Evolutionary conservation across 73 alveolate genomes (phyloP).

Genomic region (Durusdinium trenchii): DNA sequence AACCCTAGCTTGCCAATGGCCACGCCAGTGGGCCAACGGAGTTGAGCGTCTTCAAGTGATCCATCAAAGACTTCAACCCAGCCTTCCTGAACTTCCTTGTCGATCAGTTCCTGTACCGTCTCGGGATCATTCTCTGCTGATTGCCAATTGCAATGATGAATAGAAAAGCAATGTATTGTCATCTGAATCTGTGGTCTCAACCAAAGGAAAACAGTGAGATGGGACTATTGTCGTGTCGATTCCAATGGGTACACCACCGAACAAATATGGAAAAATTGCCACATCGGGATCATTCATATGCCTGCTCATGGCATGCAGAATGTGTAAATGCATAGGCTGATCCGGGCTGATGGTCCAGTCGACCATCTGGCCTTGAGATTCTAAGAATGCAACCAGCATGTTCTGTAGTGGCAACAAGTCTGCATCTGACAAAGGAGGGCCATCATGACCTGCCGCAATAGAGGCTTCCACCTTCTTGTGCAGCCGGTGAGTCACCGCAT

Average conservation of each 20-base stretch:
- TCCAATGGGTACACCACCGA: not conserved
- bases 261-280: not conserved
- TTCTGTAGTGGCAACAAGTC: not conserved
- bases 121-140: not conserved
- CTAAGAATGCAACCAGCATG: not conserved
- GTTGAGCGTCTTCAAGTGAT: not conserved
- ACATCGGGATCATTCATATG: not conserved
- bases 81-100: not conserved
- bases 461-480: not conserved
- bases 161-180: not conserved
- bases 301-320: not conserved
- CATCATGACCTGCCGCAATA: not conserved
- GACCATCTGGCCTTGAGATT: not conserved
- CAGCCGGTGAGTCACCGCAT: not conserved
- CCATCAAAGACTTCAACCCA: not conserved
- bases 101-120: not conserved
- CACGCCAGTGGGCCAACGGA: not conserved
- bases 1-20: not conserved
- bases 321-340: not conserved
- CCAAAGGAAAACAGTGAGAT: not conserved
- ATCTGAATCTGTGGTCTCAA: too few relatives aligned
- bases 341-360: not conserved
- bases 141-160: not conserved
- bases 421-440: not conserved
- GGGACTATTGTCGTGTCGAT: not conserved